Conservation (phyloP, 106 monocot genomes). For the Dendrobium huoshanense region DNA sequence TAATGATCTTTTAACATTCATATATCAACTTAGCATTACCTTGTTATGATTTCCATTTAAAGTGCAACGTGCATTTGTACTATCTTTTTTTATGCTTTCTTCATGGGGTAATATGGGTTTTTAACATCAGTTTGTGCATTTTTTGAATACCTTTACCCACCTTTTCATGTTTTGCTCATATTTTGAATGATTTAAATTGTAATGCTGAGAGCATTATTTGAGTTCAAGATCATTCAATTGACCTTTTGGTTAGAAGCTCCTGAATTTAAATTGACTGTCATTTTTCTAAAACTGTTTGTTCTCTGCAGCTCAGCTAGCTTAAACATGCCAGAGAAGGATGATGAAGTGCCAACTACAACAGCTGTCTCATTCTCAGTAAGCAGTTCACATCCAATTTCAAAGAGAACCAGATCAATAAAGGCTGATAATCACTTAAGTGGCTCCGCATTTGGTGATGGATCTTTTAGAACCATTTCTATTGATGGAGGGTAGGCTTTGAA, state of each 20-base stretch:
- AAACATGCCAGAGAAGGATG: conserved; percentile 44
- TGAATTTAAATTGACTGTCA: background rate
- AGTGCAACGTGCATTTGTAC: too few relatives aligned
- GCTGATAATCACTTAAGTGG: conserved; percentile 43
- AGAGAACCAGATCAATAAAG: conserved; percentile 79
- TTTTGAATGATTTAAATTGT: background rate
- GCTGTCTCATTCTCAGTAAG: conserved; percentile 34
- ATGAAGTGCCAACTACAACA: conserved; percentile 43
- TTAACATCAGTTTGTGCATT: background rate
- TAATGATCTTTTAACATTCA: too few relatives aligned
- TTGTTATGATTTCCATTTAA: background rate
- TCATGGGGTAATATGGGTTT: background rate
- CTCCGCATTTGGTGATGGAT: conserved; percentile 32
- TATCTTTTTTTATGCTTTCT: background rate
- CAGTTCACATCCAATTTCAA: conserved; percentile 70
- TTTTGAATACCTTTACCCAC: background rate
- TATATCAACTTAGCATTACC: background rate
- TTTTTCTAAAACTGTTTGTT: conserved; percentile 10
- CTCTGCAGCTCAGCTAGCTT: conserved; percentile 63
- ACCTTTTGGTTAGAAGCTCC: background rate
- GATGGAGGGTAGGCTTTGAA: conserved; percentile 68
- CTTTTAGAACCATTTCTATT: conserved; percentile 52
- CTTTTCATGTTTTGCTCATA: background rate
- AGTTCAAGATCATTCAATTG: background rate
- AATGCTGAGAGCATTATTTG: background rate